A percentile compares a stretch with the other conserved stretches of the same genome.
Conservation (phyloP, 306 rosid genomes). For the Amphicarpaea edgeworthii region DNA sequence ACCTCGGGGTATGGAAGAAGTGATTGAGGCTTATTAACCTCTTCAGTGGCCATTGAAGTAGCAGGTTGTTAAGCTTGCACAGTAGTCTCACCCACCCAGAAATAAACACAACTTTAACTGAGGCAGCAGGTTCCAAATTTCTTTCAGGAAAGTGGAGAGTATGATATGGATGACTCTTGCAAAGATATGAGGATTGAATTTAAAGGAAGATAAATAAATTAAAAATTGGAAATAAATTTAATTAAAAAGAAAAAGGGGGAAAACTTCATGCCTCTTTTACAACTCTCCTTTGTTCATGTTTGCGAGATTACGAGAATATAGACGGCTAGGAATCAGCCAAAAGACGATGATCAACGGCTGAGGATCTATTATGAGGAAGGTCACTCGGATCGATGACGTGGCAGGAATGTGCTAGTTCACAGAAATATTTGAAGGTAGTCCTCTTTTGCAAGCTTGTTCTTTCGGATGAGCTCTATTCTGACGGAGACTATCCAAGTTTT, state of each 20-base stretch:
- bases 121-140: constrained; percentile 8
- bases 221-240: constrained; percentile 37
- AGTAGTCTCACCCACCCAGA: neutral
- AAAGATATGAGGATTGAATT: constrained; percentile 54
- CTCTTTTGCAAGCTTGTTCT: constrained; percentile 26
- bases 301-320: constrained; percentile 29
- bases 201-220: constrained; percentile 51
- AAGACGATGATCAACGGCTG: constrained; percentile 52
- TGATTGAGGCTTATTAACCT: constrained; percentile 66
- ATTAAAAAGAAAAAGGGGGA: constrained; percentile 4
- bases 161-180: constrained; percentile 50
- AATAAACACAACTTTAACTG: constrained; percentile 6
- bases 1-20: constrained; percentile 95
- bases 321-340: constrained; percentile 59
- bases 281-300: constrained; percentile 39
- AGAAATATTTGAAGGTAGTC: constrained; percentile 30
- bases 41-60: constrained; percentile 75
- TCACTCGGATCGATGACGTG: constrained; percentile 76
- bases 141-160: constrained; percentile 30
- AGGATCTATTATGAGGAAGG: neutral
- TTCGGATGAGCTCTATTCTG: constrained; percentile 17
- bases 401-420: constrained; percentile 37
- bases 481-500: constrained; percentile 35
- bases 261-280: constrained; percentile 33
- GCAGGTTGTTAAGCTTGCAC: constrained; percentile 33